Conservation (phyloP, 164 flowering plant species). For the Dillenia suffruticosa region DNA sequence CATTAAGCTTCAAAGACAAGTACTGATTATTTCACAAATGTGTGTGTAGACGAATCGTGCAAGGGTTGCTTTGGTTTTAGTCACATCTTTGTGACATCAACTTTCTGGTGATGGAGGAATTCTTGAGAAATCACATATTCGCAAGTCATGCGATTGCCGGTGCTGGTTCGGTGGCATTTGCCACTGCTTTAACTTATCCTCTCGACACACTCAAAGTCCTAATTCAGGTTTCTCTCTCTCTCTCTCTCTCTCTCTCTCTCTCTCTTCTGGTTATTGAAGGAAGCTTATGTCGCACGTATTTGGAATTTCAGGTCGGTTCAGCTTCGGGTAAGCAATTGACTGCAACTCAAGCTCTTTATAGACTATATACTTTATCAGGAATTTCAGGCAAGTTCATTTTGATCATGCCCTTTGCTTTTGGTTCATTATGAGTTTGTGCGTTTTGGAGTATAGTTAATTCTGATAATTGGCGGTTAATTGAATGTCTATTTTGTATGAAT, state of each 20-base stretch:
- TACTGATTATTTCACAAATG: too few relatives aligned
- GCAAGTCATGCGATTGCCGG: slow-evolving; percentile 71
- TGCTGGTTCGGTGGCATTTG: slow-evolving; percentile 51
- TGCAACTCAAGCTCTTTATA: slow-evolving; percentile 24
- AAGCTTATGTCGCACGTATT: background rate
- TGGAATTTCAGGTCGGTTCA: slow-evolving; percentile 32
- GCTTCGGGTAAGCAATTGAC: slow-evolving; percentile 23
- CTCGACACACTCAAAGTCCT: slow-evolving; percentile 79
- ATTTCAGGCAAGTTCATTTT: slow-evolving; percentile 22
- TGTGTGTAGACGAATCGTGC: too few relatives aligned
- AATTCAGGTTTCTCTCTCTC: slow-evolving; percentile 49
- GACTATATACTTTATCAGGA: slow-evolving; percentile 34
- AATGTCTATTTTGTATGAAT: background rate
- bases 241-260: background rate
- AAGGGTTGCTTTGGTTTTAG: too few relatives aligned
- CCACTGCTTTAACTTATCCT: slow-evolving; percentile 61
- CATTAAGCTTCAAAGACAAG: too few relatives aligned
- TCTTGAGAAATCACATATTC: slow-evolving; percentile 41
- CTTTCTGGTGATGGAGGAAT: slow-evolving; percentile 36
- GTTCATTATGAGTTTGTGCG: background rate
- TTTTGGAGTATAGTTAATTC: background rate
- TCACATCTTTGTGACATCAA: too few relatives aligned
- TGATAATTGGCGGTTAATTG: background rate
- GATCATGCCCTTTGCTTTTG: background rate
- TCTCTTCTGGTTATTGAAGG: background rate